Base-by-base conservation (phyloP, 2,329 filamentous ascomycete genomes). In the Colletotrichum sp. region DNA sequence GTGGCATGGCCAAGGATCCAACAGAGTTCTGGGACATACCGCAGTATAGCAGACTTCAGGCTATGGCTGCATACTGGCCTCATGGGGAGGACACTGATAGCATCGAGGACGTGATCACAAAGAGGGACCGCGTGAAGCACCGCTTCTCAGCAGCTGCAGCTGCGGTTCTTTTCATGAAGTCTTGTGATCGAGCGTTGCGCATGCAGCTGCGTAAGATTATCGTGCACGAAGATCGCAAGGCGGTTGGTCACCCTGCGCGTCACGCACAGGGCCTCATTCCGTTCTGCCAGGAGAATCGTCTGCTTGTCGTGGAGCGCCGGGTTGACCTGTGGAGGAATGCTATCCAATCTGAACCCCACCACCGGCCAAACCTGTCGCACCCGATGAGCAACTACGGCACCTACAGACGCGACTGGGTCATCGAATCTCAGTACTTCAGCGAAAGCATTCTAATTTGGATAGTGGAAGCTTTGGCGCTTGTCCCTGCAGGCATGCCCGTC, bases 261-360 rank as follows among this genome's bases (percentile, higher is more conserved):
- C 68, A 71, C 28, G 68, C 60, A 15, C 38, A 12, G 16, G 68
- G 68, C 38, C 38, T 71, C n/a, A 71, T 71, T 32, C 68, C 58
- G 3, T 71, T 65, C 21, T 71, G 68, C 58, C 12, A 16, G 58
- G 18, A 58, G 9, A 65, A 65, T 24, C 68, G 28, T 24, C 36
- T 18, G 4, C 68, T 71, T 3, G 3, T 12, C 16, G n/a, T 71
- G 16, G 43, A 71, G 15, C 69, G 69, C 26, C 43, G 69, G 6
- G 58, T 65, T 10, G n/a, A 52, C 16, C 26, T 71, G 6, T 71
- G 68, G 68, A 36, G n/a, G 6, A 16, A 48, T 48, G 38, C 30
- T 32, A n/a, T 71, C n/a, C 58, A 52, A 32, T 32, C 21, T 32
- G 28, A n/a, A 61, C 1, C 32, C 1, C 32, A 15, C 32, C 1